Evolutionary conservation across 2,329 filamentous ascomycete species (phyloP), one percentile per base, ranked within the genome.

Genomic region (Cladophialophora chaetospira): DNA sequence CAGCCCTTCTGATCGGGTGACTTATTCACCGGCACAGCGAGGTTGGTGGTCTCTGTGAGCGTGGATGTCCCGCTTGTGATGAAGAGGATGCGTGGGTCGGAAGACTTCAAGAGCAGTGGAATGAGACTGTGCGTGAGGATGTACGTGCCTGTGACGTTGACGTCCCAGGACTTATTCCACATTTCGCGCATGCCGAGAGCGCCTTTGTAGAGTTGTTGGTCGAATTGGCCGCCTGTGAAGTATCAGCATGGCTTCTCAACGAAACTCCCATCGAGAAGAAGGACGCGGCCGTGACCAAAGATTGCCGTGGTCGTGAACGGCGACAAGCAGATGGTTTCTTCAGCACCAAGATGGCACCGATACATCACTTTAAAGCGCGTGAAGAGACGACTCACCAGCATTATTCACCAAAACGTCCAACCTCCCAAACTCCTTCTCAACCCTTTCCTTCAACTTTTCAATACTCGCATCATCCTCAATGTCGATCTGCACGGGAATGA

Each of bases 401-500:
- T 65, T 65, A 28, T 65, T 61, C 26, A 65, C 29, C 55, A 65
- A 54, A 17, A 60, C 53, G 42, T 65, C 62, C 10, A 65, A 9
- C 9, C 43, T 36, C 3, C 55, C 58, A 47, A 55, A 53, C 10
- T 62, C 44, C 3, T 40, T 29, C 17, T 52, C 35, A 13, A 86
- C 70, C 0, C 70, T 54, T 23, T 77, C 70, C 56, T 75, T 76
- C 0, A 79, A 78, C 2, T 67, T 66, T 2, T 74, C 60, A 57
- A 86, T 83, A 0, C 79, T 82, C 0, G 71, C 68, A 64, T 86
- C 82, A 15, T 75, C 73, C 35, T 72, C 70, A 15, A 86, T 69
- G 64, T 87, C 82, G 45, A 86, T 68, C 58, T 81, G 77, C 0
- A 86, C 50, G 0, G 75, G 59, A 9, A 17, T 48, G 15, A 63